Percentiles rank a stretch among this genome's conserved stretches.
These are phyloP conservation scores for Monilinia laxa DNA, from an alignment of 2,329 filamentous ascomycete species.

Conservation along the genomic window DNA sequence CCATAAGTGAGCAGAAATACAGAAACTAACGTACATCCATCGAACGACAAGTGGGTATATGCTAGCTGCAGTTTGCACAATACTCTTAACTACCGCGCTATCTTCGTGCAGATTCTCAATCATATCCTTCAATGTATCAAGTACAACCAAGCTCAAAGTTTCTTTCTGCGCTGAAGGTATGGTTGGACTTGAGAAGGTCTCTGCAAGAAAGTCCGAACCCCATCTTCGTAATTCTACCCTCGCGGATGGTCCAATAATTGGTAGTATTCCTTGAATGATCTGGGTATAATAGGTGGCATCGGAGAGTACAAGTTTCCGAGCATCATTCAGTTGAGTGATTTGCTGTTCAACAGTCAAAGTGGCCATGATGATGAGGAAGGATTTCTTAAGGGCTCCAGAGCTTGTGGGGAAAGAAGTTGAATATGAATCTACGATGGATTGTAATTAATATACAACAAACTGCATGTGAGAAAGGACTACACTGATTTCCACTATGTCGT, in stretches of 20 bases:
- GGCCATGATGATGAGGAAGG: conserved; percentile 47
- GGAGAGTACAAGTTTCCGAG: conserved; percentile 82
- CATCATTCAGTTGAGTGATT: conserved; percentile 83
- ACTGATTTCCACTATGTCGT: conserved; percentile 18
- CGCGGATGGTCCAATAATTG: conserved; percentile 76
- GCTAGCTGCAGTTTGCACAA: conserved; percentile 85
- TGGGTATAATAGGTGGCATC: conserved; percentile 87
- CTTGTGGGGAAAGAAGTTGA: conserved; percentile 12
- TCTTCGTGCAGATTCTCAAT: conserved; percentile 74
- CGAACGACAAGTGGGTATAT: conserved; percentile 89
- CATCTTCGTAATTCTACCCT: conserved; percentile 85
- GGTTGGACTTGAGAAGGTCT: conserved; percentile 92
- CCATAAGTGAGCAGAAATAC: conserved; percentile 29
- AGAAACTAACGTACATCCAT: conserved; percentile 75
- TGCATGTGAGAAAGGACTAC: conserved; percentile 30
- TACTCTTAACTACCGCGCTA: conserved; percentile 75
- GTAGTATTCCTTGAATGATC: conserved; percentile 89
- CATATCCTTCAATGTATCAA: conserved; percentile 72
- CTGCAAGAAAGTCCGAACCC: conserved; percentile 93
- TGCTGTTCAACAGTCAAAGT: conserved; percentile 67
- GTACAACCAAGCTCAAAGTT: conserved; percentile 70
- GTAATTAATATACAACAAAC: conserved; percentile 25
- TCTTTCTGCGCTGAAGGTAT: conserved; percentile 77
- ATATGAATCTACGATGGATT: conserved; percentile 34
- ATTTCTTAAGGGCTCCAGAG: conserved; percentile 18